Evolutionary conservation across 768 basidiomycete species (phyloP).

Genomic region (Boletus tomentosulus): DNA sequence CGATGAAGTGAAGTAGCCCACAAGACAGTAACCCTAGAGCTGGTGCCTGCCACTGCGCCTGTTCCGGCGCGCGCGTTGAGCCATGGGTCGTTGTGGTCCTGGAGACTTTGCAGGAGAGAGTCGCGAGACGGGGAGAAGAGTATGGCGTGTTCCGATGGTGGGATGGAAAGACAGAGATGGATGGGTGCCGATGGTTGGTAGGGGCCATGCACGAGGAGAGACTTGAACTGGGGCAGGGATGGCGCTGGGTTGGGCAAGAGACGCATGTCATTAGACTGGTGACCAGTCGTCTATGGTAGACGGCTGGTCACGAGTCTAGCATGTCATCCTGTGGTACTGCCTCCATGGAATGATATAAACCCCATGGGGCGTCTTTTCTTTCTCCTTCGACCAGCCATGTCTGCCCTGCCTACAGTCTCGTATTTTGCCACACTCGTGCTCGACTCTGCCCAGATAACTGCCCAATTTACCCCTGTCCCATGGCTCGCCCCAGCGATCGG

Average conservation of each 20-base stretch:
- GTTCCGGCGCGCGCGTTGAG: constrained; percentile 32
- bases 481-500: constrained; percentile 42
- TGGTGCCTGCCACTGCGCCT: constrained; percentile 35
- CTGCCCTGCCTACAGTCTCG: constrained; percentile 9
- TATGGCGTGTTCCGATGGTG: constrained; percentile 35
- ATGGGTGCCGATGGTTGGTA: constrained; percentile 69
- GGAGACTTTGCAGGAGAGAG: constrained; percentile 40
- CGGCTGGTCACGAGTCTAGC: too few relatives aligned
- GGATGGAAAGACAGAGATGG: constrained; percentile 54
- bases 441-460: constrained; percentile 39
- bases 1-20: constrained; percentile 32
- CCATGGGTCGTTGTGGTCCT: constrained; percentile 49
- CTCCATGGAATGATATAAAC: neutral
- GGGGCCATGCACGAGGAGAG: constrained; percentile 58
- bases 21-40: constrained; percentile 52
- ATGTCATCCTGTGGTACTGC: constrained; percentile 20
- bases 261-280: constrained; percentile 31
- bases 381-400: constrained; percentile 8
- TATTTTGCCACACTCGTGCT: constrained; percentile 13
- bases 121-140: constrained; percentile 53
- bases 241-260: constrained; percentile 43
- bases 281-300: too few relatives aligned
- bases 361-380: neutral
- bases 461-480: constrained; percentile 46
- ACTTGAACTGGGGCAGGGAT: constrained; percentile 49